Evolutionary conservation across 1,284 basidiomycete species (phyloP), one percentile per base, ranked within the genome.

Genomic region (Phylloboletellus chloephorus): DNA sequence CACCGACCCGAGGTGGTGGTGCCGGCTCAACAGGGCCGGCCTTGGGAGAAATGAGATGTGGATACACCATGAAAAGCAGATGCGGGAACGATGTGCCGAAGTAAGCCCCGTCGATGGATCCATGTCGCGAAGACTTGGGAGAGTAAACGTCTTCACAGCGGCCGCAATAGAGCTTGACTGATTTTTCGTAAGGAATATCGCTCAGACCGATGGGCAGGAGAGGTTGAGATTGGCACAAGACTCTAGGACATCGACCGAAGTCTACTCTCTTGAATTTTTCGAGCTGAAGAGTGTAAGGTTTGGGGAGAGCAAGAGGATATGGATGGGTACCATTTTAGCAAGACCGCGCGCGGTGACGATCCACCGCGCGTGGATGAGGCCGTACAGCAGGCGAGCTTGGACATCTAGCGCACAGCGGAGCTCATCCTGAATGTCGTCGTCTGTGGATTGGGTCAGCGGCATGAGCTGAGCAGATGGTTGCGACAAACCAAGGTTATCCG

Each of bases 261-360:
- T 97, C 94, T 40, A 88, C 90, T 54, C 89, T 87, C 66, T 94
- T 95, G 74, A 94, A 96, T 67, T 97, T 97, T 54, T 96, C 92
- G 41, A 94, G 79, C 90, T 94, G 61, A 25, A 31, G 16, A 22
- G 36, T 13, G 21, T 50, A 31, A 44, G 48, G 23, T 38, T 38
- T 32, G 13, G 33, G 15, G 42, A 34, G 10, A 7, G 11, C 44
- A 20, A 25, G 24, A 25, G 23, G 24, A 22, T 15, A 44, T 9
- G 22, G 26, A 28, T n/a, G 51, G 65, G 50, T 52, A 93, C 94
- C 95, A 98, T 98, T 69, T 98, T 97, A 31, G 85, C 79, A 19
- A 98, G 73, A 5, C 95, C 94, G 10, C 92, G 76, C 7, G 88
- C 83, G 0, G 95, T 98, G 37, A 97, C 82, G 44, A 98, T 95